Base-by-base conservation (phyloP, 345 rosid genomes). In the Moricandia moricandioides region DNA sequence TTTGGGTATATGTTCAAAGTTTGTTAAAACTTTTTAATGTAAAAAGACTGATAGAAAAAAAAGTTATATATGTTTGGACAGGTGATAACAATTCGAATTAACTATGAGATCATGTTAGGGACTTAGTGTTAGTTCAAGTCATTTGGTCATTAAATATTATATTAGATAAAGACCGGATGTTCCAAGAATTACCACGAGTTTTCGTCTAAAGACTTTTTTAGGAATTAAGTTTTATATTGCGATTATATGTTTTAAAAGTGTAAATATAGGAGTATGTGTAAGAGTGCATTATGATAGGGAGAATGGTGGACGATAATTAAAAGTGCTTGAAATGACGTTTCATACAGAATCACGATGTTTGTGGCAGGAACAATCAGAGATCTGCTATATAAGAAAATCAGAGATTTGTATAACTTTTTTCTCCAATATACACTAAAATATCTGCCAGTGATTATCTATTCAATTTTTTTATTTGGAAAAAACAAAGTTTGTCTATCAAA, bases 321-420 rank as follows among this genome's bases (percentile, higher is more conserved):
- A 61, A 75, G 76, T 72, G 62, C 81, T 82, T 73, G 90, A 86
- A 80, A 75, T 82, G 89, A 87, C 88, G 62, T 80, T 62, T 85
- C 88, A 69, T 84, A 76, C 81, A 78, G 77, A 60, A 66, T 72
- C 77, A 78, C 81, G 81, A 78, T 78, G 77, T 66, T 66, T 72
- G 81, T 78, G 77, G 81, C 81, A 78, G 77, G 73, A 78, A 71
- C 81, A 66, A 78, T 78, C 81, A 78, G 69, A 71, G 61, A 71
- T 78, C 72, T 71, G 33, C 49, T 65, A 6, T 57, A 71, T 56
- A 10, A n/a, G 31, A 64, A 69, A 70, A 43, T 70, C 43, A 33
- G 4, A 26, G 62, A 71, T 70, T 77, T 77, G 55, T 70, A 47
- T 63, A 40, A 64, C 66, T 33, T 62, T 70, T 75, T 55, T 59